Base-by-base conservation (phyloP, 768 basidiomycete genomes). In the Nidula microcarpa region DNA sequence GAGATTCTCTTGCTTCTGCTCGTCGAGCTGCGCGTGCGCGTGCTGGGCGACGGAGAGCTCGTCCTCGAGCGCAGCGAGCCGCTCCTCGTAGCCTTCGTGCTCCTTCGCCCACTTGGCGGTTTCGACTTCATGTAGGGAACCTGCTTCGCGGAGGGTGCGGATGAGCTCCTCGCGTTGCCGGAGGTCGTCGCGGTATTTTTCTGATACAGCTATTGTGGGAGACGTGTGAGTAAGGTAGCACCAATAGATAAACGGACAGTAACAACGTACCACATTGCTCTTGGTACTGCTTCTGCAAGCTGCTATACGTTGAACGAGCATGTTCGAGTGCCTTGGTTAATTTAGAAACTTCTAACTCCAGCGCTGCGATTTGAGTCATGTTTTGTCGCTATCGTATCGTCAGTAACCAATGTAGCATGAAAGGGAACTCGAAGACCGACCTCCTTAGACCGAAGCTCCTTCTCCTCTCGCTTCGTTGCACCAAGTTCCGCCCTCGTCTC, bases 1-100 rank as follows among this genome's bases (percentile, higher is more conserved):
- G 58, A 96, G 65, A 62, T 97, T 98, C 75, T 95, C 92, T 62
- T 93, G 91, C 73, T 97, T 97, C 74, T 98, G 95, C 60, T 89
- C 87, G 54, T 95, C 92, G 36, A 97, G 78, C 54, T 84, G 80
- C 0, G 75, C 79, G 50, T 91, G 86, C 1, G 88, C 85, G 59
- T 84, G 79, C 49, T 87, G 83, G 4, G 92, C 90, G 23, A 80
- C 62, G 3, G 66, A 66, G 2, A 98, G 77, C 53, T 96, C 93
- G 6, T 71, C 60, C 60, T 94, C 89, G n/a, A 96, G 80, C 6
- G 76, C 68, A 5, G 71, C 66, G 48, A 94, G 79, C 13, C 87
- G 85, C 5, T 83, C 80, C 64, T 96, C 93, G 43, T 87, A 85
- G 13, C 75, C 72, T 33, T 85, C 79, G 18, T 86, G 84, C 65